These are phyloP conservation scores for Paramecium sexaurelia DNA, from an alignment of 73 alveolate genomes.

Conservation along the genomic window DNA sequence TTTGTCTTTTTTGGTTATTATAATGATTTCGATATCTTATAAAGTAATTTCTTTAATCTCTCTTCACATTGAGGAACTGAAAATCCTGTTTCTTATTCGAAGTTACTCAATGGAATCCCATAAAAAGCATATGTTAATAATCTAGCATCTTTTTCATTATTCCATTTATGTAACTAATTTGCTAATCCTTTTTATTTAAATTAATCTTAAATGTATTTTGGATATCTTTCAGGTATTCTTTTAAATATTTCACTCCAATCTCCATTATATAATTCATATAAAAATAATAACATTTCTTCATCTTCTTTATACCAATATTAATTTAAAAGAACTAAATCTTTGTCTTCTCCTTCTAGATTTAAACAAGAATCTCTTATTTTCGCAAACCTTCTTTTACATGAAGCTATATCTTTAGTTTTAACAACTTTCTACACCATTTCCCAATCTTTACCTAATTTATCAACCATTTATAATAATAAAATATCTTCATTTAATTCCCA, in stretches of 20 bases:
- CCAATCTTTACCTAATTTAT: conserved; percentile 36
- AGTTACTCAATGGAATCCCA: neutral
- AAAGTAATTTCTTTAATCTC: neutral
- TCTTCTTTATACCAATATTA: conserved; percentile 27
- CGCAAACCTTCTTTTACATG: conserved; percentile 1
- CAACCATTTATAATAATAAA: neutral
- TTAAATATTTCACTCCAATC: neutral
- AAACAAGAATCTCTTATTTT: conserved; percentile 8
- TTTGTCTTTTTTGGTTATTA: neutral
- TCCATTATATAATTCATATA: conserved; percentile 33
- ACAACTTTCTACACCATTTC: conserved; percentile 5
- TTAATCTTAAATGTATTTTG: neutral
- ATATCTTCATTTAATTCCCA: conserved; percentile 38
- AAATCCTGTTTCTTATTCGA: neutral
- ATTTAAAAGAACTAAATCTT: neutral
- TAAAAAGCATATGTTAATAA: neutral
- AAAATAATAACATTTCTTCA: neutral
- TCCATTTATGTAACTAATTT: neutral
- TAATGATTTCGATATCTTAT: neutral
- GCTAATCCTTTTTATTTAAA: neutral
- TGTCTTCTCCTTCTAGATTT: neutral
- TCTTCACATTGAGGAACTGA: conserved; percentile 20
- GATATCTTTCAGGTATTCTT: conserved; percentile 23
- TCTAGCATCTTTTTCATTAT: conserved; percentile 16
- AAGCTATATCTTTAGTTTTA: neutral